phyloP scores from a whole-genome alignment of 768 basidiomycete genomes.

The Hypholoma fasciculare region DNA sequence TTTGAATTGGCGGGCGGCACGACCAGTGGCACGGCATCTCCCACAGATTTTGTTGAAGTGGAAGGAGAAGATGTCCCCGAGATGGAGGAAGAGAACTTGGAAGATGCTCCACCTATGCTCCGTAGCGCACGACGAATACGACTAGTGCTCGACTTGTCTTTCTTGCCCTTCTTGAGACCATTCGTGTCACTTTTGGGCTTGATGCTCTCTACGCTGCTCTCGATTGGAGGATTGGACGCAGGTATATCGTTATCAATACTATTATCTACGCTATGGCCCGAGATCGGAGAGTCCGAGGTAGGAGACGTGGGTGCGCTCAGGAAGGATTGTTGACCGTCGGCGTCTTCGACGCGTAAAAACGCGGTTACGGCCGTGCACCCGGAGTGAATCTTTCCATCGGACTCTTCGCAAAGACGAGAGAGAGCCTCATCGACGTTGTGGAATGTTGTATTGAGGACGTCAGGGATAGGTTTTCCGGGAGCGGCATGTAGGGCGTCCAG shows the following conservation, averaged over 20 bases:
- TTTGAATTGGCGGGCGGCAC: conserved; percentile 54
- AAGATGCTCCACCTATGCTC: conserved; percentile 40
- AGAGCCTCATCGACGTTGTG: conserved; percentile 86
- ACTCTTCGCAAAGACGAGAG: conserved; percentile 82
- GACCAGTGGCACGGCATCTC: conserved; percentile 29
- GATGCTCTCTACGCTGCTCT: conserved; percentile 45
- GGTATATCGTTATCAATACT: conserved; percentile 29
- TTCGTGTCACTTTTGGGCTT: conserved; percentile 25
- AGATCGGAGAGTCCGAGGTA: conserved; percentile 33
- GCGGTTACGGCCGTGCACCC: conserved; percentile 98
- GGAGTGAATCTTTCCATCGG: conserved; percentile 90
- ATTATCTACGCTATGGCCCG: conserved; percentile 30
- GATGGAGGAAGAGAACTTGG: conserved; percentile 29
- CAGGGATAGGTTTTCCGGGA: conserved; percentile 67
- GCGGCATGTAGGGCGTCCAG: conserved; percentile 67
- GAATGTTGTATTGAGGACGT: conserved; percentile 91
- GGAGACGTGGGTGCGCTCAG: conserved; percentile 35
- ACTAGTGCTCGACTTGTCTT: conserved; percentile 44
- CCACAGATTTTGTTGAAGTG: conserved; percentile 25
- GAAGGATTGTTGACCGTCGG: conserved; percentile 71
- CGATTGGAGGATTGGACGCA: conserved; percentile 24
- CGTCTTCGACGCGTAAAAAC: conserved; percentile 90
- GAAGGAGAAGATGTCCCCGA: conserved; percentile 36
- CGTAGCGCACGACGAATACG: conserved; percentile 58
- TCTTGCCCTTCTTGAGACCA: conserved; percentile 36